Conservation (phyloP, 805 yeast genomes). For the Candida qinlingensis region DNA sequence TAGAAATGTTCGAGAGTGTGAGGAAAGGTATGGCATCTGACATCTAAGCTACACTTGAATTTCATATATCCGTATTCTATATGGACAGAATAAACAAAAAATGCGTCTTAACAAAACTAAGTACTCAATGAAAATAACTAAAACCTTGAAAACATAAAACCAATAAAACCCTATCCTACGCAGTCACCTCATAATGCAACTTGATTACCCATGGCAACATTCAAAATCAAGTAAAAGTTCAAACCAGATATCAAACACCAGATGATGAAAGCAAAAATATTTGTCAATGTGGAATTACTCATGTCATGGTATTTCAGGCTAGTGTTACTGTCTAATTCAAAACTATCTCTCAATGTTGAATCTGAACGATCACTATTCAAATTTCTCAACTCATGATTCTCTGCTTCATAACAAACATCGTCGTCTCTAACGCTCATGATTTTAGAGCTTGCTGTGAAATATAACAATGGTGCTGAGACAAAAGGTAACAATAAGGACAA, state of each 20-base stretch:
- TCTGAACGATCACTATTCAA: slow-evolving; percentile 4
- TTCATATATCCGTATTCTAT: background rate
- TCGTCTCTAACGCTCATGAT: slow-evolving; percentile 12
- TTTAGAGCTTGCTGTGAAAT: slow-evolving; percentile 7
- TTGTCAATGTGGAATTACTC: slow-evolving; percentile 40
- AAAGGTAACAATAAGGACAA: slow-evolving; percentile 75
- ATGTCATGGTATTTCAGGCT: slow-evolving; percentile 26
- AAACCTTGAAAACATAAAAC: slow-evolving; percentile 12
- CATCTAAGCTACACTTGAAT: background rate
- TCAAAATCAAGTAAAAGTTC: slow-evolving; percentile 55
- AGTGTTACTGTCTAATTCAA: background rate
- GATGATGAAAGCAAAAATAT: slow-evolving; percentile 45
- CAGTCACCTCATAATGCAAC: slow-evolving; percentile 17
- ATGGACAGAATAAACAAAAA: background rate
- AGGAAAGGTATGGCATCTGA: slow-evolving; percentile 2
- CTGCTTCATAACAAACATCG: slow-evolving; percentile 7
- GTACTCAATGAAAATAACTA: background rate
- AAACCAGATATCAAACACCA: slow-evolving; percentile 48
- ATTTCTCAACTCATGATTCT: slow-evolving; percentile 2
- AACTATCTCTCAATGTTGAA: background rate
- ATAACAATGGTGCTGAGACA: slow-evolving; percentile 72
- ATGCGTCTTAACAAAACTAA: background rate
- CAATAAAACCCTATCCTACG: background rate
- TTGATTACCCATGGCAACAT: slow-evolving; percentile 39
- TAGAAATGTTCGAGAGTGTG: slow-evolving; percentile 8